Evolutionary conservation across 2,329 filamentous ascomycete species (phyloP).

Genomic region (Penicillium sp.): DNA sequence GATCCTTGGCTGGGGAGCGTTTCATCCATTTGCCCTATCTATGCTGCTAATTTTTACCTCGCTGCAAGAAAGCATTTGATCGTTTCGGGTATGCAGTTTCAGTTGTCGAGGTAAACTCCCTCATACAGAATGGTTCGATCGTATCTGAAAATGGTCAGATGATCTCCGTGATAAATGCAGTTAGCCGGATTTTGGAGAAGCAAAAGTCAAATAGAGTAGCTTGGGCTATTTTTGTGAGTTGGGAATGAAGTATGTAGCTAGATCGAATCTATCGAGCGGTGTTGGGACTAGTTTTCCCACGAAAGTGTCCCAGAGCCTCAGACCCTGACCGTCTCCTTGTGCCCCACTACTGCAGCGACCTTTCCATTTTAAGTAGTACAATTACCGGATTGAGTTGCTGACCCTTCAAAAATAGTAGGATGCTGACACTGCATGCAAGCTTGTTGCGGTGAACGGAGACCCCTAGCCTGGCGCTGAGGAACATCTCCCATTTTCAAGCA

Average conservation of each 20-base stretch:
- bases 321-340: conserved; percentile 1
- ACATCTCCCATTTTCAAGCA: not conserved
- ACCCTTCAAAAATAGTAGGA: not conserved
- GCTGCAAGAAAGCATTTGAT: not conserved
- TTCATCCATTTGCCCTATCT: not conserved
- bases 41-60: not conserved
- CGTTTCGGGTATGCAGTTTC: not conserved
- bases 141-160: not conserved
- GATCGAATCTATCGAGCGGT: not conserved
- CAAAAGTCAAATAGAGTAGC: not conserved
- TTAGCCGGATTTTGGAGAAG: not conserved
- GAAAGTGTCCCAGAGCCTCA: not conserved
- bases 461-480: not conserved
- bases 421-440: conserved; percentile 5
- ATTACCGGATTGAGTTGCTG: not conserved
- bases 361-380: conserved; percentile 2
- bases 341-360: not conserved
- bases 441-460: conserved; percentile 3
- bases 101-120: no score
- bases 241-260: not conserved
- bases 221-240: not conserved
- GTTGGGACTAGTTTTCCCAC: not conserved
- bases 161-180: conserved; percentile 1
- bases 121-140: not conserved
- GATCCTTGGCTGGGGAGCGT: no score